A percentile compares a stretch with the other conserved stretches of the same genome.
Conservation (phyloP, 495 filamentous ascomycete species). For the Aspergillus sparsus region DNA sequence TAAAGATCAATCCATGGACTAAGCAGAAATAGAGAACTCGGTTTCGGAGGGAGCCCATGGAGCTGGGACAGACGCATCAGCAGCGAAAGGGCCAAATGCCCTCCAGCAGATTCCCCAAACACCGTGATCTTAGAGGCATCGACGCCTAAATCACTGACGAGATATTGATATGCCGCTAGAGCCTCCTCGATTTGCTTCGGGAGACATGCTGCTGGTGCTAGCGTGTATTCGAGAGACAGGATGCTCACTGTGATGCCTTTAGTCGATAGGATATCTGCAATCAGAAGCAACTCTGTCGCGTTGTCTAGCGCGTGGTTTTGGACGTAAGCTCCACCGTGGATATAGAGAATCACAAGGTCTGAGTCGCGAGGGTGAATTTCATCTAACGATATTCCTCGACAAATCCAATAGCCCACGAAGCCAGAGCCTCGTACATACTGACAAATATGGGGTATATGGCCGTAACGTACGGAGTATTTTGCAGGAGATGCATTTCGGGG, state of each 20-base stretch:
- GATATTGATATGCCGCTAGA: background rate
- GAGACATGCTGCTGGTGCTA: background rate
- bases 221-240: background rate
- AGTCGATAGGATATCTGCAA: background rate
- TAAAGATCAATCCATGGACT: too few relatives aligned
- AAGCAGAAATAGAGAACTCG: too few relatives aligned
- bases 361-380: background rate
- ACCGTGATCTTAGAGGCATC: conserved; percentile 2
- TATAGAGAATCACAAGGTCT: background rate
- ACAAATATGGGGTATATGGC: background rate
- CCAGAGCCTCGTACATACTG: background rate
- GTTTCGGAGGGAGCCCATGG: too few relatives aligned
- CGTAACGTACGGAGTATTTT: background rate
- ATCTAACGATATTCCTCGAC: background rate
- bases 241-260: background rate
- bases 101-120: conserved; percentile 1
- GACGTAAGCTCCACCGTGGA: background rate
- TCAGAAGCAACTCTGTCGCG: background rate
- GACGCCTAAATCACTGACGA: background rate
- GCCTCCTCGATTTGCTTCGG: background rate
- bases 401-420: background rate
- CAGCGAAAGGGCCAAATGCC: conserved; percentile 1
- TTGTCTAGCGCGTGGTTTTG: background rate
- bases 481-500: too few relatives aligned
- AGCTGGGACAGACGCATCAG: background rate